These are phyloP conservation scores for Bassia scoparia DNA, from an alignment of 148 eudicot genomes.

Conservation along the genomic window DNA sequence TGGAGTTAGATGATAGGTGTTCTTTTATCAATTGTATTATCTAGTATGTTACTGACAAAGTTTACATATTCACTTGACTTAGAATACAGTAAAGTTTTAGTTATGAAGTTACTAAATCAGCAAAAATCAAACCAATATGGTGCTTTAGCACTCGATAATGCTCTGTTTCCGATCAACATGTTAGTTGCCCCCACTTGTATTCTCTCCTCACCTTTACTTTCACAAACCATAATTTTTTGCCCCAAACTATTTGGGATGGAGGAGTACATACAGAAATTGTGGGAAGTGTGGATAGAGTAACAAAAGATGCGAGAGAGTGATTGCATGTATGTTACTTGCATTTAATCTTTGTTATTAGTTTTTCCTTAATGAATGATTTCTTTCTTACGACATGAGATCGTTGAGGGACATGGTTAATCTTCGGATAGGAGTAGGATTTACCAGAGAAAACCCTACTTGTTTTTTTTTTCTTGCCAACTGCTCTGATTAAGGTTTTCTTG, in stretches of 20 bases:
- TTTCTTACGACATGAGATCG: background rate
- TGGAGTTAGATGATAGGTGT: too few species aligned
- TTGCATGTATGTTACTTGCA: background rate
- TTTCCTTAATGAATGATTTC: background rate
- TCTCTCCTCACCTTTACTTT: too few species aligned
- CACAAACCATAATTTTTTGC: too few species aligned
- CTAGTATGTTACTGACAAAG: too few species aligned
- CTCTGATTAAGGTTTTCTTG: background rate
- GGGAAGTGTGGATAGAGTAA: background rate
- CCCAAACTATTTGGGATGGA: too few species aligned
- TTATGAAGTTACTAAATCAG: background rate
- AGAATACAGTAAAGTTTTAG: background rate
- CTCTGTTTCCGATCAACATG: background rate
- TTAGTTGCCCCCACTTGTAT: too few species aligned
- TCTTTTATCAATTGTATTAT: too few species aligned
- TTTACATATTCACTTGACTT: too few species aligned
- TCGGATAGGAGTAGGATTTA: background rate
- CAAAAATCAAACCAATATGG: background rate
- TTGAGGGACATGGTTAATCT: background rate
- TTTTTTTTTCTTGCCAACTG: background rate
- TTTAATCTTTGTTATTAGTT: background rate
- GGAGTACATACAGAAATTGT: too few species aligned
- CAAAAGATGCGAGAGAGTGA: background rate
- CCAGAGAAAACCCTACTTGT: background rate
- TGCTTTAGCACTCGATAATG: background rate